Base-by-base conservation (phyloP, 169 alveolate species). In the Cryptosporidium ubiquitum region DNA sequence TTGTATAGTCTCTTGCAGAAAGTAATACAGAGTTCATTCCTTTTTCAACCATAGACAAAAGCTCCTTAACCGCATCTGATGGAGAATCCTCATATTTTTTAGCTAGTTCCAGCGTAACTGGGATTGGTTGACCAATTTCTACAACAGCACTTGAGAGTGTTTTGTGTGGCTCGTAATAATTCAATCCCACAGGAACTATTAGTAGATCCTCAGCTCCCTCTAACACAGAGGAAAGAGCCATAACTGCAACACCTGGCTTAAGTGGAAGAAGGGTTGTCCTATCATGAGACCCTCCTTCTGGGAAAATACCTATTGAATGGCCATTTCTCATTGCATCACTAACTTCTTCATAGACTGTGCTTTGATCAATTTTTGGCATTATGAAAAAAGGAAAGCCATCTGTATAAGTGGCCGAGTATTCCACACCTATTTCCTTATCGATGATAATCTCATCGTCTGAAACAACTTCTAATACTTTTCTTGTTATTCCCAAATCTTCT, bases 241-340 rank as follows among this genome's bases (percentile, higher is more conserved):
- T 96, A 42, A 96, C 84, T 20, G 96, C 91, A 68, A 97, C 98
- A 33, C 99, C 99, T 42, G 99, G 98, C 93, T 97, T 97, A 69
- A 97, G 91, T 61, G 98, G 98, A 55, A 97, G 86, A 39, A 97
- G 91, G 60, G 96, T 96, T 31, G 98, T 95, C 44, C 97, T 86
- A 93, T 97, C 99, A 91, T 97, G 99, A 4, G 99, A 96, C 20
- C 99, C 98, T 5, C 99, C 99, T 86, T 97, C 99, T 37, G 99
- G 99, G 91, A 97, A 97, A 40, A 97, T 97, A 29, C 97, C 98
- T 61, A 97, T 95, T 51, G 98, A 92, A 84, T 96, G 92, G 5
- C 97, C 98, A 84, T 93, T 92, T 42, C 92, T 94, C 93, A 97
- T 92, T 61, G 96, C 95, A 70, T 94, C 93, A 16, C 94, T 91